Conservation (phyloP, 257 asterid species). For the Prunella vulgaris region DNA sequence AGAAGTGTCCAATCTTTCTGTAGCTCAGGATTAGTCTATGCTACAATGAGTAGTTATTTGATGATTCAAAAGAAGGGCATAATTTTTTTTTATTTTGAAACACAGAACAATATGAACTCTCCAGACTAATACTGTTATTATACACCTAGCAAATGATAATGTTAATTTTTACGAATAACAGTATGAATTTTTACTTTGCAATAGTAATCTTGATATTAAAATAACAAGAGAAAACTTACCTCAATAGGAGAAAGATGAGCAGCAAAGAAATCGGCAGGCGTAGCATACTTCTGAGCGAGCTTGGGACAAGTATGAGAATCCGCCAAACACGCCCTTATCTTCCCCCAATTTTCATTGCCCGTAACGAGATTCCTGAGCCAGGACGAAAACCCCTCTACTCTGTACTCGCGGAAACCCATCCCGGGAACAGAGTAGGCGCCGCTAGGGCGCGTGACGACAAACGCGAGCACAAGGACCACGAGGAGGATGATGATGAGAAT, state of each 20-base stretch:
- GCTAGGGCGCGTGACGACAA: conserved; percentile 70
- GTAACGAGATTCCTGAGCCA: conserved; percentile 73
- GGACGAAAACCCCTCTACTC: conserved; percentile 63
- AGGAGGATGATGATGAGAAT: conserved; percentile 71
- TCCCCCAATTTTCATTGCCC: conserved; percentile 54
- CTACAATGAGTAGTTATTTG: not conserved
- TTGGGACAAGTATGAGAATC: conserved; percentile 54
- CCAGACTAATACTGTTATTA: no score
- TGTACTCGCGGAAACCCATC: conserved; percentile 50
- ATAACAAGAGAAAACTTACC: conserved; percentile 28
- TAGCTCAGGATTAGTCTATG: not conserved
- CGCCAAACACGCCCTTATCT: conserved; percentile 81
- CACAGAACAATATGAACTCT: not conserved
- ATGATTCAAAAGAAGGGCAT: not conserved
- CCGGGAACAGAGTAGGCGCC: conserved; percentile 66
- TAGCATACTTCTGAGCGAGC: conserved; percentile 36
- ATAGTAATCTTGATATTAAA: not conserved
- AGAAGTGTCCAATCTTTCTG: not conserved
- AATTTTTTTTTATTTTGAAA: not conserved
- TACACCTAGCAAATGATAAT: no score
- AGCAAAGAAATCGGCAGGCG: conserved; percentile 66
- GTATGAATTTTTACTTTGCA: no score
- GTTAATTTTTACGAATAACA: no score
- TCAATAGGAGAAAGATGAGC: conserved; percentile 78
- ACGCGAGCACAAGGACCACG: conserved; percentile 64